Base-by-base conservation (phyloP, 768 basidiomycete genomes). In the Multifurca ochricompacta region DNA sequence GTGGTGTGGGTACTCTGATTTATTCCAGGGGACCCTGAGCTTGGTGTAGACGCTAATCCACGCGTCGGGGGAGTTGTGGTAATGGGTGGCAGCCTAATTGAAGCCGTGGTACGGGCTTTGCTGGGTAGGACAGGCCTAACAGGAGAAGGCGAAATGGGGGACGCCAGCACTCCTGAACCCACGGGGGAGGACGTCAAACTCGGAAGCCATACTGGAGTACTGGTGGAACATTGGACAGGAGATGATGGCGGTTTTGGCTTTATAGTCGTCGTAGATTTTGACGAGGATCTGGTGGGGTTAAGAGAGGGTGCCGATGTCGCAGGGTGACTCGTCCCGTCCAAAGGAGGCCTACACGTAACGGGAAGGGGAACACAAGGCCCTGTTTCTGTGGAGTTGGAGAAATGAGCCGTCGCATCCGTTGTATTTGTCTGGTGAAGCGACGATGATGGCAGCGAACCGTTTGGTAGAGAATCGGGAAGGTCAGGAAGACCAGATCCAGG, bases 1-100 rank as follows among this genome's bases (percentile, higher is more conserved):
- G 69, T 69, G 23, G 64, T 53, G 21, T 51, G 49, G 28, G 67
- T 58, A 30, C 66, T 44, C 52, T 59, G 50, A 11, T 32, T 7
- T 10, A 19, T 7, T 23, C 46, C 46, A 13, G 48, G n/a, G 9
- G 8, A 35, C 35, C 28, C 46, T n/a, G 14, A 16, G 11, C 34
- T 42, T 10, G 35, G 37, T 3, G 58, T 2, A 1, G 25, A 35
- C 8, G n/a, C 23, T 16, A 21, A 13, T n/a, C 31, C 48, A 41
- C n/a, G 16, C 25, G 43, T 32, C 9, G 37, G 14, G 7, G n/a
- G 27, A 36, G 13, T 16, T 14, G 31, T 28, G n/a, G 42, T n/a
- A 34, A 43, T 34, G 47, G 44, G 19, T 40, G 58, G 21, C 25
- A 21, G 13, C 6, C 6, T 16, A 14, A 27, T 27, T 13, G 52